A percentile compares a stretch with the other conserved stretches of the same genome.
Conservation (phyloP, 2,329 filamentous ascomycete genomes). For the Alternaria sp. region DNA sequence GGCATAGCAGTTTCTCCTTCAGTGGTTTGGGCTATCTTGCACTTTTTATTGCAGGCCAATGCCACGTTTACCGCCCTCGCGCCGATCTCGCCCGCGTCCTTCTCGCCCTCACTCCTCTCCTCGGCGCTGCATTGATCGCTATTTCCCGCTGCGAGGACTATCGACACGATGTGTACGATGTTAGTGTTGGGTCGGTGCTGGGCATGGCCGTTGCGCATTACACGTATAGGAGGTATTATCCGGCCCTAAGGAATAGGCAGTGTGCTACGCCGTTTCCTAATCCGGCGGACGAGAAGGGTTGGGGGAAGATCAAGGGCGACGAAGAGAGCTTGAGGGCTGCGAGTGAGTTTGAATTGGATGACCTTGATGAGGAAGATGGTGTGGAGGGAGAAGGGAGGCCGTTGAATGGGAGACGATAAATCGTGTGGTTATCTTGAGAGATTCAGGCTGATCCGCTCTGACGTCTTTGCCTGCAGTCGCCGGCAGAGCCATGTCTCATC, state of each 20-base stretch:
- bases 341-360: slow-evolving; percentile 49
- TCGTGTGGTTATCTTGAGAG: background rate
- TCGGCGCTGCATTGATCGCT: slow-evolving; percentile 68
- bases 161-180: slow-evolving; percentile 70
- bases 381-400: slow-evolving; percentile 29
- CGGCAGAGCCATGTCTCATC: no score
- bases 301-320: slow-evolving; percentile 56
- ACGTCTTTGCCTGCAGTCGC: background rate
- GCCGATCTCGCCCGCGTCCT: slow-evolving; percentile 66
- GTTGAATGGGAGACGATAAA: slow-evolving; percentile 33
- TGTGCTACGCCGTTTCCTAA: slow-evolving; percentile 63
- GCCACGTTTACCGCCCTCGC: slow-evolving; percentile 66
- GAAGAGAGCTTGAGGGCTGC: slow-evolving; percentile 51
- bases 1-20: slow-evolving; percentile 82
- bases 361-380: slow-evolving; percentile 41
- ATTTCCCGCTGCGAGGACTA: slow-evolving; percentile 71
- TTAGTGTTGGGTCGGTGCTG: slow-evolving; percentile 64
- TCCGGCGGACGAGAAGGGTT: slow-evolving; percentile 46
- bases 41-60: slow-evolving; percentile 73
- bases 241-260: slow-evolving; percentile 58
- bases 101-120: slow-evolving; percentile 63
- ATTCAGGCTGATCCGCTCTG: background rate
- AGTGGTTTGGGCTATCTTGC: slow-evolving; percentile 78
- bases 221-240: slow-evolving; percentile 69
- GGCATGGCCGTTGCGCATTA: slow-evolving; percentile 65